Percentiles rank a stretch among this genome's conserved stretches.
These are phyloP conservation scores for Naganishia albida DNA, from an alignment of 1,284 basidiomycete species.

Conservation along the genomic window DNA sequence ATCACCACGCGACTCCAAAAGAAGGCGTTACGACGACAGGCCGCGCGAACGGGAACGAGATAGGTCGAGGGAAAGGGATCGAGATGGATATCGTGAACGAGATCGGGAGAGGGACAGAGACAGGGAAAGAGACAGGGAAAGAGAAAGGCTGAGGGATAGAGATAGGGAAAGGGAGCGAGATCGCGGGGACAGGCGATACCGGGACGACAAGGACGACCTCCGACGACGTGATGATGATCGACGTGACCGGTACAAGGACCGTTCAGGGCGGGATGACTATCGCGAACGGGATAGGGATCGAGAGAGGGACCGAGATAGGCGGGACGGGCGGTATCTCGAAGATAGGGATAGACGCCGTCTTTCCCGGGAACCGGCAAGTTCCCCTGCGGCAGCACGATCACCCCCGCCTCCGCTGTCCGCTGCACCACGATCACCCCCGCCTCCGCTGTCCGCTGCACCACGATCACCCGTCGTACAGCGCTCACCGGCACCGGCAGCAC, in stretches of 20 bases:
- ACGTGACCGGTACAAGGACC: constrained; percentile 12
- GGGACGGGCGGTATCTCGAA: constrained; percentile 7
- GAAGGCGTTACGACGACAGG: constrained; percentile 20
- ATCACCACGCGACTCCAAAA: constrained; percentile 17
- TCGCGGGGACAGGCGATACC: constrained; percentile 20
- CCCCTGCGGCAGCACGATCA: too few species aligned
- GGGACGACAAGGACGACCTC: constrained; percentile 34
- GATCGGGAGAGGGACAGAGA: constrained; percentile 38
- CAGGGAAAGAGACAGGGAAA: constrained; percentile 34
- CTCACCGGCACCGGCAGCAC: not conserved
- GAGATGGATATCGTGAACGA: constrained; percentile 40
- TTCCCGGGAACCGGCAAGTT: constrained; percentile 25
- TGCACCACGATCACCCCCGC: constrained; percentile 5
- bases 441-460: constrained; percentile 3
- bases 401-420: too few species aligned
- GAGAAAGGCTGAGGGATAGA: constrained; percentile 25
- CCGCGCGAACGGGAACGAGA: not conserved
- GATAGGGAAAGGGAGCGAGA: constrained; percentile 33
- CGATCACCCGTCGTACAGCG: constrained; percentile 24
- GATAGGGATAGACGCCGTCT: not conserved
- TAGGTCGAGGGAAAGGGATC: constrained; percentile 34
- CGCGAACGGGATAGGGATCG: constrained; percentile 30
- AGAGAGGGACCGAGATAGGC: constrained; percentile 13
- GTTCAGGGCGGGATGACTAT: constrained; percentile 11
- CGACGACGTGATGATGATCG: constrained; percentile 2